Base-by-base conservation (phyloP, 2,329 filamentous ascomycete genomes). In the Aureobasidium mangrovei region DNA sequence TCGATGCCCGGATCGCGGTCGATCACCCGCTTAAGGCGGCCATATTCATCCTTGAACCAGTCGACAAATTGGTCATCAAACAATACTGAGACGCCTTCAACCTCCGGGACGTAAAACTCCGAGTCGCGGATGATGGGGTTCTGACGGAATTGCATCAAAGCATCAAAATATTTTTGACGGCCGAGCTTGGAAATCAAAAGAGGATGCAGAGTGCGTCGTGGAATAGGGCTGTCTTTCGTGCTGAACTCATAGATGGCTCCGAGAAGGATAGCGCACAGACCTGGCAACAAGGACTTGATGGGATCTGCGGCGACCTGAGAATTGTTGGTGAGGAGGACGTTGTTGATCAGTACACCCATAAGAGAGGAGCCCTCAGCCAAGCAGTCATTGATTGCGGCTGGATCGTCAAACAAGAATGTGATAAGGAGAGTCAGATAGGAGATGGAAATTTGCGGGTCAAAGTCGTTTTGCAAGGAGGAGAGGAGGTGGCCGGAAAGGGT, bases 211-310 rank as follows among this genome's bases (percentile, higher is more conserved):
- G 86, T 91, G 27, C 83, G 77, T 57, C 93, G 80, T 4, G 91
- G 81, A 49, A 98, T 85, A 0, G 93, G 89, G 0, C 91, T 97
- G 69, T 98, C 93, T 66, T 95, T 95, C 0, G 91, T 96, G 7
- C 91, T 97, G 65, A 97, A 98, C 64, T 98, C 93, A 67, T 97
- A 98, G 4, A 93, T 79, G 24, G 94, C 84, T 7, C 91, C 93
- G 1, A 97, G 77, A 0, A 98, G 73, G 66, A 90, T 83, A 12
- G 90, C 86, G 66, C 86, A 89, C 9, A 98, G 77, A 2, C 93
- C 93, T 60, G 88, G 86, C 10, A 91, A 77, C 32, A 95, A 74
- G 24, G 80, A 74, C 56, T 83, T 83, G 9, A 81, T 81, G 29
- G 59, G 61, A 7, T 68, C 67, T 5, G 65, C 77, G 12, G 62